Base-by-base conservation (phyloP, 371 early-diverging fungal genomes). In the Haplosporangium sp. region DNA sequence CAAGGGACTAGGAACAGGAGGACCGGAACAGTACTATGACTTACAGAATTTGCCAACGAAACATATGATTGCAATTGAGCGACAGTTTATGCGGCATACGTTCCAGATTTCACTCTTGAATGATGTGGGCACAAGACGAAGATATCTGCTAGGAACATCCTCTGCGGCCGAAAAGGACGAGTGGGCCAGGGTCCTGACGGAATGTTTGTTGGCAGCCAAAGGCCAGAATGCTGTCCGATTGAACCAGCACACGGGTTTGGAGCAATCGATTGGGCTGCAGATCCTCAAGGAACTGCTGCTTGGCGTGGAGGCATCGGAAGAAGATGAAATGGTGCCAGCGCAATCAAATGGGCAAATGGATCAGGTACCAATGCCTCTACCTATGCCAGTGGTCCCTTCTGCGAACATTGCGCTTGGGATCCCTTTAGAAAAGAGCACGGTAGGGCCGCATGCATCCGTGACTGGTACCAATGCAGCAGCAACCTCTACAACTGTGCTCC, bases 31-130 rank as follows among this genome's bases (percentile, higher is more conserved):
- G 40, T 82, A 81, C 48, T 88, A 88, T 59, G 86, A 87, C 38
- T 82, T 88, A 20, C 86, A 86, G 11, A 79, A 83, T 4, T 58
- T 89, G 46, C 86, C 89, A 0, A 76, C 83, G 9, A 90, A 89
- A 18, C 88, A 89, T 55, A 85, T 83, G 37, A 84, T 92, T 20
- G 86, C 90, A 0, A 85, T 91, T 9, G 92, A 91, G 64, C 84
- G 90, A 6, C 86, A 89, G 16, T 92, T 91, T 65, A 87, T 92
- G 89, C 80, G 88, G 20, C 87, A 89, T 54, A 89, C 88, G 0
- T 90, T 92, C 70, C 90, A 91, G 64, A 79, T 91, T 52, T 86
- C 86, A 0, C 83, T 90, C 5, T 47, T 80, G n/a, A 81, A 82
- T n/a, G 82, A 83, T 48, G 59, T 77, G 6, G 83, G 86, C 59